These are phyloP conservation scores for Haplosporangium sp. DNA, from an alignment of 371 early-diverging fungal species.

Conservation along the genomic window DNA sequence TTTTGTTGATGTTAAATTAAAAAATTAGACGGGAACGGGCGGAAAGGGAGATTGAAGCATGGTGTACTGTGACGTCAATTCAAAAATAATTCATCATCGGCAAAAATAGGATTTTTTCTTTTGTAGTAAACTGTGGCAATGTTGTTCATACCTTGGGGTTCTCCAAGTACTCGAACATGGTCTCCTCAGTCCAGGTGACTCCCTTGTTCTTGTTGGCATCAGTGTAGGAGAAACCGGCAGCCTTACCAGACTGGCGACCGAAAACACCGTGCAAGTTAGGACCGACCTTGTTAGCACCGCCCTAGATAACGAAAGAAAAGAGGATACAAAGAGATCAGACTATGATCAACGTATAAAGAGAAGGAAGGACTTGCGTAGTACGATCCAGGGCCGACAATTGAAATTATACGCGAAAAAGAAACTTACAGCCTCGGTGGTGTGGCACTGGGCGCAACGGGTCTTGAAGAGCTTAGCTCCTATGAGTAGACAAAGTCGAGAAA, in stretches of 20 bases:
- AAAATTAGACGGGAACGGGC: neutral
- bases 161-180: slow-evolving; percentile 90
- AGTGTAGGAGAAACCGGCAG: slow-evolving; percentile 93
- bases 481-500: neutral
- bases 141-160: slow-evolving; percentile 85
- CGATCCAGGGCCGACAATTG: neutral
- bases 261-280: slow-evolving; percentile 96
- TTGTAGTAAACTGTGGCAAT: neutral
- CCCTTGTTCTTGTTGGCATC: slow-evolving; percentile 93
- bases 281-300: slow-evolving; percentile 94
- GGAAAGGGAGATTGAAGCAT: neutral
- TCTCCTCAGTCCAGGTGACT: slow-evolving; percentile 89
- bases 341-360: no score
- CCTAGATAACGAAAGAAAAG: slow-evolving; percentile 55
- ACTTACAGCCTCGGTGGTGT: slow-evolving; percentile 91
- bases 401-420: neutral
- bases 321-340: neutral
- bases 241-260: slow-evolving; percentile 90
- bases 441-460: slow-evolving; percentile 98
- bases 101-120: neutral
- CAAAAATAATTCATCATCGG: neutral
- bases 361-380: neutral
- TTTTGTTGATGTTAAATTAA: neutral
- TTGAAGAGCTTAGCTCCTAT: slow-evolving; percentile 98
- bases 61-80: slow-evolving; percentile 5